phyloP scores from a whole-genome alignment of 163 green algal species.

The Chlorella variabilis region DNA sequence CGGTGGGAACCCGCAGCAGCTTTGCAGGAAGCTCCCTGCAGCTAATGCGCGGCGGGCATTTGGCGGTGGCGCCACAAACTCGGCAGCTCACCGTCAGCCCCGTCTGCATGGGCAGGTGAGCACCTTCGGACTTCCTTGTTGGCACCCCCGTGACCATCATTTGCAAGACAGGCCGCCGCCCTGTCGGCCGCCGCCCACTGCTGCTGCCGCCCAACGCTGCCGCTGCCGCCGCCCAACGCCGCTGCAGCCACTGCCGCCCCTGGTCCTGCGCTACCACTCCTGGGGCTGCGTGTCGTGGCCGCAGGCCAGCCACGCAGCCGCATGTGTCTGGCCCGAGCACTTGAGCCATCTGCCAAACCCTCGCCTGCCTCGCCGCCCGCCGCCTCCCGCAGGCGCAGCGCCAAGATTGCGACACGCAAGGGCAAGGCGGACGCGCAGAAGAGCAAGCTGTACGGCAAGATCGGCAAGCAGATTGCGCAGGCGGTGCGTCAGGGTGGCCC shows the following conservation, averaged over 20 bases:
- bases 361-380: not conserved
- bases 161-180: no score
- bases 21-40: slow-evolving; percentile 16
- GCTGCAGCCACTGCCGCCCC: not conserved
- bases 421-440: slow-evolving; percentile 68
- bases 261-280: no score
- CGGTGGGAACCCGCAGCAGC: no score
- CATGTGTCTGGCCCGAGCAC: no score
- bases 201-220: not conserved
- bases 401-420: slow-evolving; percentile 87
- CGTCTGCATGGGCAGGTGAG: slow-evolving; percentile 24
- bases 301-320: no score
- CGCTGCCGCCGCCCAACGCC: not conserved
- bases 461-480: slow-evolving; percentile 72
- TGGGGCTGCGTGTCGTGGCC: not conserved
- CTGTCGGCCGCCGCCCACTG: no score
- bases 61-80: not conserved
- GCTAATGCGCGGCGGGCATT: not conserved
- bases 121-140: no score
- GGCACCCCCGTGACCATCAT: no score
- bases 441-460: slow-evolving; percentile 86
- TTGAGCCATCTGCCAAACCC: no score
- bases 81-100: not conserved
- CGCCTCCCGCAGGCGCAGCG: slow-evolving; percentile 33
- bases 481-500: slow-evolving; percentile 65